Conservation (phyloP, 1,139 yeast genomes). For the Hyphopichia fennica region DNA sequence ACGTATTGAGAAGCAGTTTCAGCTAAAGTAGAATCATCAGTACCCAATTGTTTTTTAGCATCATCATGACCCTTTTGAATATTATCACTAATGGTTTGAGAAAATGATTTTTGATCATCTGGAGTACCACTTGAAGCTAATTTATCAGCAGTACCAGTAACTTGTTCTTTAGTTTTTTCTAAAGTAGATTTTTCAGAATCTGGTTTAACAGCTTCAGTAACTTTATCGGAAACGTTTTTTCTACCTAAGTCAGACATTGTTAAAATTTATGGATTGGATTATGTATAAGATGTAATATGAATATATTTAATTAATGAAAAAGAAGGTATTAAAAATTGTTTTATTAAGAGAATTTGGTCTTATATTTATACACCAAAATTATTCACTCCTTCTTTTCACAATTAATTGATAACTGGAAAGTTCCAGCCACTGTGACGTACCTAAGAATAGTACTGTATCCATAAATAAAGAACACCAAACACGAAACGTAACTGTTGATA, state of each 20-base stretch:
- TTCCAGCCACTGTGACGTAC: neutral
- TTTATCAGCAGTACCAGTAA: conserved; percentile 66
- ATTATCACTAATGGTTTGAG: conserved; percentile 66
- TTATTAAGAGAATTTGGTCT: too few relatives aligned
- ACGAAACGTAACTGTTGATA: too few relatives aligned
- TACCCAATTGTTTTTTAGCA: conserved; percentile 35
- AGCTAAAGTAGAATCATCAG: conserved; percentile 30
- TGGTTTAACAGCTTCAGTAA: conserved; percentile 68
- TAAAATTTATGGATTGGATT: neutral
- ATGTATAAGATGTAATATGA: neutral
- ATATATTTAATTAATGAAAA: too few relatives aligned
- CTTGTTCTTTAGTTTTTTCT: conserved; percentile 70
- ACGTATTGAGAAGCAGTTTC: conserved; percentile 63
- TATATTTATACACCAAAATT: neutral
- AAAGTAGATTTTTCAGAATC: conserved; percentile 63
- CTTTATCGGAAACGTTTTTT: conserved; percentile 71
- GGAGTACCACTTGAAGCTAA: conserved; percentile 61
- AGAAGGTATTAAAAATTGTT: neutral
- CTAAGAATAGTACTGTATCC: neutral
- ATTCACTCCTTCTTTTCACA: too few relatives aligned
- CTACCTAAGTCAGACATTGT: conserved; percentile 76
- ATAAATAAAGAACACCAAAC: too few relatives aligned
- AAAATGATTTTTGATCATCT: conserved; percentile 61
- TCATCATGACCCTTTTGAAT: conserved; percentile 51
- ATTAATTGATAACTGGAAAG: too few relatives aligned